Percentiles rank a stretch among this genome's conserved stretches.
phyloP scores from a whole-genome alignment of 2,329 filamentous ascomycete species.

The Ophiocordyceps unilateralis region DNA sequence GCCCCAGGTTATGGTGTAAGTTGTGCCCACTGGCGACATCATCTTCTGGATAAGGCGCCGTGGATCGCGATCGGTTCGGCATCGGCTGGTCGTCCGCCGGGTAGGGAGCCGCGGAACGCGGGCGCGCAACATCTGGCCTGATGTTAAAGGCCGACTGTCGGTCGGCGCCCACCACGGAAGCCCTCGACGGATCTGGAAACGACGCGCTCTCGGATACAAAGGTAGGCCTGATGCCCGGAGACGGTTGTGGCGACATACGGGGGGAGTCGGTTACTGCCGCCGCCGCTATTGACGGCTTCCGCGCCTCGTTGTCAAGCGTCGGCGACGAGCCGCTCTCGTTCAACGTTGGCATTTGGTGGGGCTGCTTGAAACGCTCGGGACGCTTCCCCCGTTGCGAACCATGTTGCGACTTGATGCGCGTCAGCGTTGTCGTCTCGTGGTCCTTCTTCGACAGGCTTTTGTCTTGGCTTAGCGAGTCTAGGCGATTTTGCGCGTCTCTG shows the following conservation, averaged over 20 bases:
- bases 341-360: slow-evolving; percentile 30
- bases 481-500: slow-evolving; percentile 64
- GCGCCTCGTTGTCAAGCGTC: slow-evolving; percentile 11
- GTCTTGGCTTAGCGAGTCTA: slow-evolving; percentile 70
- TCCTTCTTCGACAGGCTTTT: slow-evolving; percentile 78
- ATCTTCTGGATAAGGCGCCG: slow-evolving; percentile 36
- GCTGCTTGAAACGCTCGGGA: slow-evolving; percentile 40
- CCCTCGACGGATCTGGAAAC: slow-evolving; percentile 29
- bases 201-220: slow-evolving; percentile 20
- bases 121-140: slow-evolving; percentile 26
- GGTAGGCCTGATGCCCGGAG: slow-evolving; percentile 21
- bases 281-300: slow-evolving; percentile 5
- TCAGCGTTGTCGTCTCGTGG: slow-evolving; percentile 82
- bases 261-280: slow-evolving; percentile 11
- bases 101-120: slow-evolving; percentile 48
- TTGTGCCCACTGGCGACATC: slow-evolving; percentile 19
- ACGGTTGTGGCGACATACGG: slow-evolving; percentile 22
- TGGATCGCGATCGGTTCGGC: slow-evolving; percentile 27
- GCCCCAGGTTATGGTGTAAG: slow-evolving; percentile 26
- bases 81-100: slow-evolving; percentile 48
- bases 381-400: slow-evolving; percentile 48
- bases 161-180: slow-evolving; percentile 16
- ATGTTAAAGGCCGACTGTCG: slow-evolving; percentile 34
- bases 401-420: slow-evolving; percentile 68
- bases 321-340: slow-evolving; percentile 21